Evolutionary conservation across 495 filamentous ascomycete species (phyloP).

Genomic region (Penicillium arizonense): DNA sequence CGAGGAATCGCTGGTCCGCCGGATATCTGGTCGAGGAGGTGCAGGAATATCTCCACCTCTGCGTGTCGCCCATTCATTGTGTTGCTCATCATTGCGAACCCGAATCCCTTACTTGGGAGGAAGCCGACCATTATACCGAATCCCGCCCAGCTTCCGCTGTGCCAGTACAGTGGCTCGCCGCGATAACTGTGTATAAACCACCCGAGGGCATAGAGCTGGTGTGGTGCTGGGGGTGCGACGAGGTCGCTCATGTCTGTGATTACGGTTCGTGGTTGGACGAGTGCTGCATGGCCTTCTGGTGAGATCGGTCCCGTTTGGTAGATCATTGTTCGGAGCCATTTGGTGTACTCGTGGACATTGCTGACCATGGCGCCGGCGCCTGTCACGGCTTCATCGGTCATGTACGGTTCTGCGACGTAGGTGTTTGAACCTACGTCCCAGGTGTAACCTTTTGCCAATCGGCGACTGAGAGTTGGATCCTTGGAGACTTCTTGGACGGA

Average conservation of each 20-base stretch:
- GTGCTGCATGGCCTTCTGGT: background rate
- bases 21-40: background rate
- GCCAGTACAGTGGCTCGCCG: conserved; percentile 11
- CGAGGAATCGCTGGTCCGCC: background rate
- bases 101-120: background rate
- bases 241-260: background rate
- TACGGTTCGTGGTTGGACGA: conserved; percentile 5
- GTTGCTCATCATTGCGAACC: conserved; percentile 9
- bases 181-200: conserved; percentile 14
- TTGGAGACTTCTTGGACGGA: conserved; percentile 23
- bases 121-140: conserved; percentile 9
- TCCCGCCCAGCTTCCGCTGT: conserved; percentile 9
- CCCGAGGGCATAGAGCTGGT: conserved; percentile 15
- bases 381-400: conserved; percentile 19
- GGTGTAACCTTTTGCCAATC: conserved; percentile 9
- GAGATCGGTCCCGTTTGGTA: conserved; percentile 10
- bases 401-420: conserved; percentile 2
- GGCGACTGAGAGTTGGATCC: background rate
- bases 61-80: background rate
- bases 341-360: conserved; percentile 49
- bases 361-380: conserved; percentile 50
- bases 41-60: background rate
- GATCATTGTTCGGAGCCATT: conserved; percentile 41
- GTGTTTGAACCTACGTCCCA: background rate
- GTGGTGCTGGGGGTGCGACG: background rate